These are phyloP conservation scores for Haplographium delicatum DNA, from an alignment of 495 filamentous ascomycete genomes.

Conservation along the genomic window DNA sequence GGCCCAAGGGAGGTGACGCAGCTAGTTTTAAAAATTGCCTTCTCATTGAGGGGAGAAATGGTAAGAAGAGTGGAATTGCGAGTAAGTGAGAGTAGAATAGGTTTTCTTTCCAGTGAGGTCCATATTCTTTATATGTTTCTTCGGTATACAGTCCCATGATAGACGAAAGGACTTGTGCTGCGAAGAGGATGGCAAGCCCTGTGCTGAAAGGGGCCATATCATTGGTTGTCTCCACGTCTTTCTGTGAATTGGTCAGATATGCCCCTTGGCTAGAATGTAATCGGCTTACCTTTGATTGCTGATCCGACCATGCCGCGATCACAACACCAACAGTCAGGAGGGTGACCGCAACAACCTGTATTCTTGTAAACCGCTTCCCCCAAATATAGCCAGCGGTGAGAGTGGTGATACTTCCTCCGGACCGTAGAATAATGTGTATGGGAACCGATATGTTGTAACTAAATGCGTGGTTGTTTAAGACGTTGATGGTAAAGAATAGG, in stretches of 20 bases:
- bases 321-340: constrained; percentile 83
- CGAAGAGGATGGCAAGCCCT: constrained; percentile 76
- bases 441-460: constrained; percentile 95
- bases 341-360: constrained; percentile 73
- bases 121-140: constrained; percentile 76
- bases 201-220: constrained; percentile 51
- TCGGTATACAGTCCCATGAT: constrained; percentile 95
- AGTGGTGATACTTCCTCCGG: constrained; percentile 90
- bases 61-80: constrained; percentile 62
- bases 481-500: constrained; percentile 85
- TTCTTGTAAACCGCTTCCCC: constrained; percentile 72
- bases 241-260: constrained; percentile 18
- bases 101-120: constrained; percentile 91
- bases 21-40: constrained; percentile 47
- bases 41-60: constrained; percentile 46
- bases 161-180: constrained; percentile 86
- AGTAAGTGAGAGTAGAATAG: constrained; percentile 88
- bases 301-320: constrained; percentile 81
- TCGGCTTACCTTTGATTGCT: constrained; percentile 64
- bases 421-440: constrained; percentile 93
- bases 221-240: constrained; percentile 26
- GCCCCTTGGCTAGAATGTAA: background rate
- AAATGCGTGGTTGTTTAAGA: constrained; percentile 97
- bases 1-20: constrained; percentile 39
- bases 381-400: constrained; percentile 82